phyloP scores from a whole-genome alignment of 257 asterid genomes.

The Nicotiana sylvestris region DNA sequence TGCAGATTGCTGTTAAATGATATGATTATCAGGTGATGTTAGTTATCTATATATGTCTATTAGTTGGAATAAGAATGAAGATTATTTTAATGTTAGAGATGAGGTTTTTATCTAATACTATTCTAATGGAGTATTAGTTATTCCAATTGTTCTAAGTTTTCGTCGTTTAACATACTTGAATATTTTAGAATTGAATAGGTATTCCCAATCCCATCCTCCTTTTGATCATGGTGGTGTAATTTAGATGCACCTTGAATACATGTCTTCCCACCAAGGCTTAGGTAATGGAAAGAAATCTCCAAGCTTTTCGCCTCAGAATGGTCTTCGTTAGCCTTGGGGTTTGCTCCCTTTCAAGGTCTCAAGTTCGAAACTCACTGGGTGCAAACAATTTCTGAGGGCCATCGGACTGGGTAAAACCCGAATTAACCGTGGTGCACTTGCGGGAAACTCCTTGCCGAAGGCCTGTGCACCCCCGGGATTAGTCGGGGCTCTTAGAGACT shows the following conservation, averaged over 20 bases:
- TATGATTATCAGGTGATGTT: not conserved
- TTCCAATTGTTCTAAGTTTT: not conserved
- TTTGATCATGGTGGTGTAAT: not conserved
- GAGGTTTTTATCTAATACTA: not conserved
- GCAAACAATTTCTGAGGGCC: no score
- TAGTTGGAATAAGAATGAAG: not conserved
- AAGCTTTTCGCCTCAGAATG: not conserved
- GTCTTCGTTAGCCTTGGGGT: not conserved
- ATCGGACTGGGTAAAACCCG: no score
- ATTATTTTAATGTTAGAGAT: not conserved
- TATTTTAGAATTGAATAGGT: not conserved
- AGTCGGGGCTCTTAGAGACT: no score
- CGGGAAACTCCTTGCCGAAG: no score
- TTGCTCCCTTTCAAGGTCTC: no score
- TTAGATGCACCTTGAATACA: not conserved
- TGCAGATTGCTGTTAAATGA: not conserved
- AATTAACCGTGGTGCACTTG: no score
- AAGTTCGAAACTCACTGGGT: no score
- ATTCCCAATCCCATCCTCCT: no score
- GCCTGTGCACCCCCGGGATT: no score
- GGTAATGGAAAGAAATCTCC: not conserved
- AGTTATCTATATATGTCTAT: not conserved
- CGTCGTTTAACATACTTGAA: not conserved
- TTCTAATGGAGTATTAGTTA: not conserved
- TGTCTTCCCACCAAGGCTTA: not conserved